phyloP scores from a whole-genome alignment of 495 filamentous ascomycete genomes.

The Annulohypoxylon maeteangense region DNA sequence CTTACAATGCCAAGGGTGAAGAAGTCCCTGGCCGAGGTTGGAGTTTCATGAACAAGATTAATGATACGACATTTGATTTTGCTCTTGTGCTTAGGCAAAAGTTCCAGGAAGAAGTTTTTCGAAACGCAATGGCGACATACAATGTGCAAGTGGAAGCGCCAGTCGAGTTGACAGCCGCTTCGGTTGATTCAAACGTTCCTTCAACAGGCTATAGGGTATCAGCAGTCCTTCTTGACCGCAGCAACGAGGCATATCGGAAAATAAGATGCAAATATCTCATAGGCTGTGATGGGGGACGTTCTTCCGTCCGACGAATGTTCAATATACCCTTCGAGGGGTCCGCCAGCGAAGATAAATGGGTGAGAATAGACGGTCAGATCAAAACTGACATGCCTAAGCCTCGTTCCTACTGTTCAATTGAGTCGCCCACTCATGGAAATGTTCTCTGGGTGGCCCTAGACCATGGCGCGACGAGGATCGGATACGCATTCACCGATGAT shows the following conservation, averaged over 20 bases:
- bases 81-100: conserved; percentile 56
- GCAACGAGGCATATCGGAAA: conserved; percentile 26
- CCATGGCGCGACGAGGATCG: conserved; percentile 53
- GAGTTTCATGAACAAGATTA: conserved; percentile 49
- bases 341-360: conserved; percentile 55
- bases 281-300: conserved; percentile 60
- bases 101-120: conserved; percentile 57
- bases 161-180: conserved; percentile 47
- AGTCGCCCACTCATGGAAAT: conserved; percentile 54
- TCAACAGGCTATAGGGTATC: conserved; percentile 47
- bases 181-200: conserved; percentile 41
- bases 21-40: conserved; percentile 46
- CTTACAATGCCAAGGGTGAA: conserved; percentile 53
- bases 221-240: conserved; percentile 37
- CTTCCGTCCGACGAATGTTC: conserved; percentile 53
- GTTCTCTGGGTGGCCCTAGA: conserved; percentile 44
- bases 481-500: conserved; percentile 64
- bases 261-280: conserved; percentile 54
- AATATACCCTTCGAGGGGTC: conserved; percentile 56
- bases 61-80: conserved; percentile 52
- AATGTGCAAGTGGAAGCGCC: conserved; percentile 49
- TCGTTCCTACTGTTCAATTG: conserved; percentile 58
- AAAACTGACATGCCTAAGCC: conserved; percentile 59
- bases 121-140: conserved; percentile 48
- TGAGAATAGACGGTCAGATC: conserved; percentile 58